Evolutionary conservation across 1,284 basidiomycete species (phyloP).

Genomic region (Naganishia sp.): DNA sequence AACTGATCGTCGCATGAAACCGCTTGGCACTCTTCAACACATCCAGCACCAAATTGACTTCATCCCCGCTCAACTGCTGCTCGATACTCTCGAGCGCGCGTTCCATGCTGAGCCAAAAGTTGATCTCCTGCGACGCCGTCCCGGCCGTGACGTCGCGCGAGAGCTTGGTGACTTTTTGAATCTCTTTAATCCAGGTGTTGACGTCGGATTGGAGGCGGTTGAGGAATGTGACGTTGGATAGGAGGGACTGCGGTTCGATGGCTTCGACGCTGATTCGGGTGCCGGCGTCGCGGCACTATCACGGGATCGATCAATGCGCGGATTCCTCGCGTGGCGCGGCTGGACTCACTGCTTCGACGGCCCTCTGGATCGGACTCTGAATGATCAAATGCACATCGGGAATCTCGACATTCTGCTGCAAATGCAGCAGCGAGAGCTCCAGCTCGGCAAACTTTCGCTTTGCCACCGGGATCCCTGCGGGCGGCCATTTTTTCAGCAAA

Average conservation of each 20-base stretch:
- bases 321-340: not conserved
- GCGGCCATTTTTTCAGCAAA: not conserved
- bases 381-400: slow-evolving; percentile 92
- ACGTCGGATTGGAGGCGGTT: slow-evolving; percentile 93
- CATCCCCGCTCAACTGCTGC: slow-evolving; percentile 83
- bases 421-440: slow-evolving; percentile 89
- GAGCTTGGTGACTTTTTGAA: slow-evolving; percentile 94
- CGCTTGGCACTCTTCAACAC: slow-evolving; percentile 93
- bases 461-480: slow-evolving; percentile 86
- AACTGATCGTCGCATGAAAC: slow-evolving; percentile 95
- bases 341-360: slow-evolving; percentile 70
- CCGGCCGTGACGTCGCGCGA: slow-evolving; percentile 87
- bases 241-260: slow-evolving; percentile 52
- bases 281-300: slow-evolving; percentile 42
- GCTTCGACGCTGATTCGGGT: slow-evolving; percentile 50
- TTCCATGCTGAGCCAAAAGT: slow-evolving; percentile 97
- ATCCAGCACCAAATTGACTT: slow-evolving; percentile 92
- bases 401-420: slow-evolving; percentile 99
- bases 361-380: slow-evolving; percentile 83
- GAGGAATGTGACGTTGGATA: slow-evolving; percentile 87
- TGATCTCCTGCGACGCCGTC: slow-evolving; percentile 97
- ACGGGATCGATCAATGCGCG: not conserved
- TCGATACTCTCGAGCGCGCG: slow-evolving; percentile 91
- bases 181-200: slow-evolving; percentile 97
- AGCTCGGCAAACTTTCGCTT: slow-evolving; percentile 99